Evolutionary conservation across 148 eudicot species (phyloP).

Genomic region (Heliamphora exappendiculata): DNA sequence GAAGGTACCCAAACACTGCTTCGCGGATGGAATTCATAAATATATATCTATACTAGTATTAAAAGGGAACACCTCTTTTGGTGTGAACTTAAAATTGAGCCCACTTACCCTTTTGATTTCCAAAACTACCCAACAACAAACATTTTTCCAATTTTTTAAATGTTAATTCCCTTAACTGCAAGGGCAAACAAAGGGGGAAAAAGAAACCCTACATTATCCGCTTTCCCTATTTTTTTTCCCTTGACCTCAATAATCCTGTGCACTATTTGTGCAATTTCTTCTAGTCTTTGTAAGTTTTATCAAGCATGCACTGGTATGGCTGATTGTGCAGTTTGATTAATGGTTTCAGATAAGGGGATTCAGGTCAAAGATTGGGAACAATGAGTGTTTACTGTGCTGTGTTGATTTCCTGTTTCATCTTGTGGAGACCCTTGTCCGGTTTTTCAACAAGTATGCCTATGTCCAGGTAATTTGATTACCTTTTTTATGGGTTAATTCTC

Average conservation of each 20-base stretch:
- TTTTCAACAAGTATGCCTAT: conserved; percentile 93
- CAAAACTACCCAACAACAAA: too few species aligned
- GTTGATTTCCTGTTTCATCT: conserved; percentile 90
- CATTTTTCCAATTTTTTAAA: too few species aligned
- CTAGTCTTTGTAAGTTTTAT: neutral
- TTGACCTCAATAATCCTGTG: too few species aligned
- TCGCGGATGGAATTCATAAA: conserved; percentile 6
- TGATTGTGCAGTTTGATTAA: conserved; percentile 9
- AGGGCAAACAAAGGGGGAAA: too few species aligned
- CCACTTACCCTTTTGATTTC: too few species aligned
- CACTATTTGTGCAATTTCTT: too few species aligned
- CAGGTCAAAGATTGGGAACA: conserved; percentile 83
- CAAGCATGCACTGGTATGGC: neutral
- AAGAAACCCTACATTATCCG: too few species aligned
- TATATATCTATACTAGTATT: too few species aligned
- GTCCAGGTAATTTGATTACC: conserved; percentile 54
- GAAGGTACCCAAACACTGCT: conserved; percentile 49
- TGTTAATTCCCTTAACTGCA: too few species aligned
- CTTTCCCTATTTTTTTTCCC: too few species aligned
- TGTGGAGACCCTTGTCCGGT: conserved; percentile 90
- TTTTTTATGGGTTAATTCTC: conserved; percentile 2
- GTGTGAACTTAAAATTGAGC: too few species aligned
- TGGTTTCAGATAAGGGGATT: conserved; percentile 73
- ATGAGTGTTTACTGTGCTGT: conserved; percentile 92
- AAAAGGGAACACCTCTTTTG: too few species aligned